phyloP scores from a whole-genome alignment of 2,329 filamentous ascomycete species.

The Chaetomiaceae sp. region DNA sequence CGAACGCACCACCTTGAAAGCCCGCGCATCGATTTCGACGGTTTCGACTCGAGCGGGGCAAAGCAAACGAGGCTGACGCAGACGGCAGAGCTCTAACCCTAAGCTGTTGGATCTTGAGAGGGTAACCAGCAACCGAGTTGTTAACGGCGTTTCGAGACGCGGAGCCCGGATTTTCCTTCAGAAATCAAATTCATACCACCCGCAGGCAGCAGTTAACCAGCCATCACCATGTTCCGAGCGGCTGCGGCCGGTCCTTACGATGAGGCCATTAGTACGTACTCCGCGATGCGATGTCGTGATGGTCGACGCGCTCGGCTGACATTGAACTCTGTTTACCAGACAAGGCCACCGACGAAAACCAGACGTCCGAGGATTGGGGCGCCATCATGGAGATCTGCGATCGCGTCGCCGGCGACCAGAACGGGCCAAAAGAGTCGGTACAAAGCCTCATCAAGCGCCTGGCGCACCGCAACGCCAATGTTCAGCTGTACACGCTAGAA shows the following conservation, averaged over 20 bases:
- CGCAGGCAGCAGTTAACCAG: background rate
- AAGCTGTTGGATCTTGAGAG: background rate
- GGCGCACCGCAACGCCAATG: constrained; percentile 90
- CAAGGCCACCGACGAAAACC: constrained; percentile 93
- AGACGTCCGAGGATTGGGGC: constrained; percentile 74
- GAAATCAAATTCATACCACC: background rate
- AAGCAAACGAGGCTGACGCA: background rate
- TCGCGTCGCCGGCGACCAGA: constrained; percentile 50
- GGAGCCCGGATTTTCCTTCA: background rate
- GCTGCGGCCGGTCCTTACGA: constrained; percentile 56
- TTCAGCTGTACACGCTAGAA: constrained; percentile 91
- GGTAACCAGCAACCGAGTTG: background rate
- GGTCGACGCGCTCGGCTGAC: constrained; percentile 17
- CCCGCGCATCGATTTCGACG: background rate
- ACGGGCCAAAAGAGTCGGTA: constrained; percentile 74
- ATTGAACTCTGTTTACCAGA: constrained; percentile 35
- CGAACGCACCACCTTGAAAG: background rate
- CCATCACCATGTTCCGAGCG: constrained; percentile 52
- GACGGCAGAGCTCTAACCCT: background rate
- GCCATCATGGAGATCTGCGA: constrained; percentile 62
- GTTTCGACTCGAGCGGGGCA: constrained; percentile 2
- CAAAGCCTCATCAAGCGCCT: constrained; percentile 88
- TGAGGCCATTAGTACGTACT: constrained; percentile 52
- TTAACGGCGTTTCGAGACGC: background rate
- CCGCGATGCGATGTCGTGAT: background rate